Percentiles rank a stretch among this genome's conserved stretches.
These are phyloP conservation scores for Coemansia sp. DNA, from an alignment of 192 early-diverging fungal species.

Conservation along the genomic window DNA sequence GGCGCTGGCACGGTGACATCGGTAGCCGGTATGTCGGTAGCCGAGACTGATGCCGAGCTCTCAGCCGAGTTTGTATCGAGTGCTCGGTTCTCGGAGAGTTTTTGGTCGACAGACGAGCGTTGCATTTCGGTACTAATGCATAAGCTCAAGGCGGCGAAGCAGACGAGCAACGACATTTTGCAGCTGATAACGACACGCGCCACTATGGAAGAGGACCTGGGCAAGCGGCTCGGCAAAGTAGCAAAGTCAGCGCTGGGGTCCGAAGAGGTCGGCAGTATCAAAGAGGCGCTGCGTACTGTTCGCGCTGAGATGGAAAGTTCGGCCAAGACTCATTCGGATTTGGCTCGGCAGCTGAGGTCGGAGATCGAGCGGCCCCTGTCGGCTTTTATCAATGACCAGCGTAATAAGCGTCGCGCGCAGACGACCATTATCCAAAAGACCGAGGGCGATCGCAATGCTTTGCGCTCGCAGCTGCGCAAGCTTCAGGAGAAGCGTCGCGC, in stretches of 20 bases:
- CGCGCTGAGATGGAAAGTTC: slow-evolving; percentile 65
- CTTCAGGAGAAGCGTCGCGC: slow-evolving; percentile 48
- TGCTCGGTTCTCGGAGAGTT: slow-evolving; percentile 43
- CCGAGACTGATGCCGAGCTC: slow-evolving; percentile 29
- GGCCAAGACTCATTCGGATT: slow-evolving; percentile 64
- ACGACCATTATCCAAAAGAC: slow-evolving; percentile 54
- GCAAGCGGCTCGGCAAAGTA: slow-evolving; percentile 66
- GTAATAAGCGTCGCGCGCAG: slow-evolving; percentile 62
- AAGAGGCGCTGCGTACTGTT: slow-evolving; percentile 61
- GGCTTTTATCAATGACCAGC: slow-evolving; percentile 69
- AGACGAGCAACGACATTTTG: slow-evolving; percentile 70
- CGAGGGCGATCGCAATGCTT: slow-evolving; percentile 47
- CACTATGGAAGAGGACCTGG: slow-evolving; percentile 69
- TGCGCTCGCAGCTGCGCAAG: slow-evolving; percentile 54
- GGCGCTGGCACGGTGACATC: slow-evolving; percentile 21
- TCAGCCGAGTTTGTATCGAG: slow-evolving; percentile 38
- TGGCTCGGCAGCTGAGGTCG: slow-evolving; percentile 64
- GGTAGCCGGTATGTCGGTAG: slow-evolving; percentile 13
- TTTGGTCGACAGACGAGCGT: slow-evolving; percentile 64
- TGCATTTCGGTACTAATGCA: slow-evolving; percentile 68
- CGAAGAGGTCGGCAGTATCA: slow-evolving; percentile 70
- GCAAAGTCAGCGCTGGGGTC: slow-evolving; percentile 63
- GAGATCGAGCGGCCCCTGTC: slow-evolving; percentile 63
- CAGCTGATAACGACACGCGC: slow-evolving; percentile 64
- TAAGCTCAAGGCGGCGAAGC: slow-evolving; percentile 69